Evolutionary conservation across 352 stramenopile species (phyloP).

Genomic region (Globisporangium abappressorium): DNA sequence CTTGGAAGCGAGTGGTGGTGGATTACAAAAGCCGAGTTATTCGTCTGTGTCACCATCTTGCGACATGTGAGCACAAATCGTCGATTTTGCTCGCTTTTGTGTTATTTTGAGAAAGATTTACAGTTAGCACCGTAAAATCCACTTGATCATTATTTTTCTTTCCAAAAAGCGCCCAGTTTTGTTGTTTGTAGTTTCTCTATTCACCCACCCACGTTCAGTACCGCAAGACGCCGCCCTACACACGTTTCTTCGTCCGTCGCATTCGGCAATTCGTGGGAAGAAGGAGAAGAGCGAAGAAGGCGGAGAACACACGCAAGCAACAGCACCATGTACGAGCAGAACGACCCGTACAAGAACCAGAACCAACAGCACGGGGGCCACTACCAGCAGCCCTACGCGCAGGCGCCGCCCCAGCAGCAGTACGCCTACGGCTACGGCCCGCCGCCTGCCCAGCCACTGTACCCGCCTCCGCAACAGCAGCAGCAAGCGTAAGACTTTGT

Average conservation of each 20-base stretch:
- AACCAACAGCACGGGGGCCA: constrained; percentile 19
- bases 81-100: background rate
- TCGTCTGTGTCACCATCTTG: background rate
- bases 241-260: background rate
- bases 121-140: background rate
- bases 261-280: constrained; percentile 7
- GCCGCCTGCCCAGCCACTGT: constrained; percentile 15
- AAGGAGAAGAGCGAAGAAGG: background rate
- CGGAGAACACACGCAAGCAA: background rate
- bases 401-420: background rate
- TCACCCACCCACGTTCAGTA: background rate
- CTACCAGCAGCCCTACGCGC: constrained; percentile 23
- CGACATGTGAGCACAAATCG: background rate
- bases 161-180: background rate
- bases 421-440: constrained; percentile 18
- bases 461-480: constrained; percentile 14
- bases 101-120: background rate
- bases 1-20: too few species aligned
- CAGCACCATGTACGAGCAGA: constrained; percentile 28
- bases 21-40: too few species aligned
- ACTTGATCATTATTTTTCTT: background rate
- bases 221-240: background rate
- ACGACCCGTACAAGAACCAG: constrained; percentile 31
- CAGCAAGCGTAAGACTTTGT: constrained; percentile 16
- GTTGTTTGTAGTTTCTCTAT: background rate